phyloP scores from a whole-genome alignment of 2,329 filamentous ascomycete genomes.

The Paecilomyces formosus region DNA sequence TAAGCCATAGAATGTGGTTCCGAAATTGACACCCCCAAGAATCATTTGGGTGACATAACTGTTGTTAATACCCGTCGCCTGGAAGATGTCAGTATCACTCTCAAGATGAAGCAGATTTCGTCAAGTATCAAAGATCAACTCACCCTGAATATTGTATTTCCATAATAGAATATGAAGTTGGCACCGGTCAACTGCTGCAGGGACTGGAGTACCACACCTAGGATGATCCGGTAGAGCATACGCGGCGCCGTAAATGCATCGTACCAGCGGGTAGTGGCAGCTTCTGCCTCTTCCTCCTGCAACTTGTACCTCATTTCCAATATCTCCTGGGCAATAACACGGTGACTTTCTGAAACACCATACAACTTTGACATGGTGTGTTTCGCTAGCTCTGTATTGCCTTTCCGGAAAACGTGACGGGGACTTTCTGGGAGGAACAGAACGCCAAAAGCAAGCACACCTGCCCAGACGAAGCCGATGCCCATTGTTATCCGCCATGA shows the following conservation, averaged over 20 bases:
- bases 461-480: slow-evolving; percentile 51
- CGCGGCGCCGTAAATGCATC: slow-evolving; percentile 41
- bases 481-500: slow-evolving; percentile 48
- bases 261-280: slow-evolving; percentile 32
- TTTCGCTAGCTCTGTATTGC: slow-evolving; percentile 45
- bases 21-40: slow-evolving; percentile 61
- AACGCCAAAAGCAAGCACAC: slow-evolving; percentile 48
- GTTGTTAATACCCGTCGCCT: slow-evolving; percentile 56
- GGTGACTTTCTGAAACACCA: slow-evolving; percentile 49
- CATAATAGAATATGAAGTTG: slow-evolving; percentile 47
- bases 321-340: slow-evolving; percentile 48
- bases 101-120: background rate
- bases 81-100: background rate
- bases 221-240: slow-evolving; percentile 40
- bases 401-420: slow-evolving; percentile 51
- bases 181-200: slow-evolving; percentile 43
- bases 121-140: background rate
- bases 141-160: slow-evolving; percentile 52
- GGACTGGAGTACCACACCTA: slow-evolving; percentile 40
- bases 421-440: slow-evolving; percentile 51
- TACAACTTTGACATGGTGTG: slow-evolving; percentile 49
- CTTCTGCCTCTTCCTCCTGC: slow-evolving; percentile 44
- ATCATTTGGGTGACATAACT: slow-evolving; percentile 63
- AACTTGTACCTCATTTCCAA: slow-evolving; percentile 53
- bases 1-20: slow-evolving; percentile 58